phyloP scores from a whole-genome alignment of 169 alveolate species.

The Babesia sp. region DNA sequence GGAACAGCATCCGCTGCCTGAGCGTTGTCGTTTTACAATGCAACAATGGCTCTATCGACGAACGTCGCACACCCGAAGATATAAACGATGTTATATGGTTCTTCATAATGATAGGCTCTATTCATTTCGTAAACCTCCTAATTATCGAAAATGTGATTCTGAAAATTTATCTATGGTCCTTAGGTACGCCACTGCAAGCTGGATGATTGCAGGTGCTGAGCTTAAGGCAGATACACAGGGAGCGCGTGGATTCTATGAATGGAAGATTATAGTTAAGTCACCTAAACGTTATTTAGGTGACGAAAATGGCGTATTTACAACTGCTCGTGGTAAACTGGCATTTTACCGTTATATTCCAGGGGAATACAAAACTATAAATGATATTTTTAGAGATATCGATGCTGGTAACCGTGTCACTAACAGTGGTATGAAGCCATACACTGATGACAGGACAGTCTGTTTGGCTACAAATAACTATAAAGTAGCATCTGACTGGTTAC shows the following conservation, averaged over 20 bases:
- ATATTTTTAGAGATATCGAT: slow-evolving; percentile 43
- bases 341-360: background rate
- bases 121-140: slow-evolving; percentile 50
- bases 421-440: background rate
- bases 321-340: slow-evolving; percentile 11
- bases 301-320: background rate
- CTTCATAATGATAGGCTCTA: slow-evolving; percentile 57
- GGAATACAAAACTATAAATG: slow-evolving; percentile 7
- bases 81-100: slow-evolving; percentile 55
- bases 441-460: slow-evolving; percentile 51
- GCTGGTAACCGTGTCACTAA: slow-evolving; percentile 6
- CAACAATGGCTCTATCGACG: slow-evolving; percentile 68
- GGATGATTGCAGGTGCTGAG: slow-evolving; percentile 63
- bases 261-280: slow-evolving; percentile 39
- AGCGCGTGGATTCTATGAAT: slow-evolving; percentile 36
- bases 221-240: slow-evolving; percentile 55
- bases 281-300: slow-evolving; percentile 21
- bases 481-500: slow-evolving; percentile 64
- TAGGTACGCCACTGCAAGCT: slow-evolving; percentile 51
- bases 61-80: slow-evolving; percentile 56
- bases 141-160: slow-evolving; percentile 25
- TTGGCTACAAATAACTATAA: slow-evolving; percentile 62
- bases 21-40: slow-evolving; percentile 60
- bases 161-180: slow-evolving; percentile 8
- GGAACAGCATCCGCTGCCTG: slow-evolving; percentile 37